Base-by-base conservation (phyloP, 2,329 filamentous ascomycete genomes). In the Cytospora mali region DNA sequence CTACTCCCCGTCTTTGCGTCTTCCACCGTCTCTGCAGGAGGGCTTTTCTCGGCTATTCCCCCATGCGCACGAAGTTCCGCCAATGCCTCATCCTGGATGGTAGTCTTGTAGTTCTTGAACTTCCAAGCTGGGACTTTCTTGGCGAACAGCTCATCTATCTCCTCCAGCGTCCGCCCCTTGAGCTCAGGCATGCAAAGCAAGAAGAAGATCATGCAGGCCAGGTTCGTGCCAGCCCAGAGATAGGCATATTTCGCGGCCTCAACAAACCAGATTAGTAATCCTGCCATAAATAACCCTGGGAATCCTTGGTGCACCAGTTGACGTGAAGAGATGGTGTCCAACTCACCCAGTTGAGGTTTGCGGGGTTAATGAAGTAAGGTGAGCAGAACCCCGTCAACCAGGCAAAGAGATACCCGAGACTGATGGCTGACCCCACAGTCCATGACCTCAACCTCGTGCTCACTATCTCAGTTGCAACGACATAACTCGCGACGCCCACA, bases 361-460 rank as follows among this genome's bases (percentile, higher is more conserved):
- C 67, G 0, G 77, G 76, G 55, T 79, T 80, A 69, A 81, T 80
- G 62, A 80, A 81, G 66, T 80, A 80, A 0, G 79, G 78, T 14
- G 77, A 75, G 27, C 76, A 79, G 66, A 80, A 80, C 0, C 74
- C 76, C 0, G 75, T 76, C 9, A 80, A 69, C 78, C 70, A 82
- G 1, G 79, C 79, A 6, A 80, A 75, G 31, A 80, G 73, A 65
- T 82, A 82, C 0, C 79, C 79, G 6, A 80, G 69, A 27, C 76
- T 78, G 39, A 80, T 80, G 11, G 80, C 79, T 7, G 75, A 75
- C n/a, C 80, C 80, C 31, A 83, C 80, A 0, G 80, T 81, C 71
- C 80, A 80, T 1, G 76, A 74, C 50, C 80, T 72, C 58, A 81
- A 69, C 51, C 76, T 71, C 28, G 50, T 60, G 65, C 77, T 79